These are phyloP conservation scores for Pseudomassariella vexata DNA, from an alignment of 2,329 filamentous ascomycete genomes.

Conservation along the genomic window DNA sequence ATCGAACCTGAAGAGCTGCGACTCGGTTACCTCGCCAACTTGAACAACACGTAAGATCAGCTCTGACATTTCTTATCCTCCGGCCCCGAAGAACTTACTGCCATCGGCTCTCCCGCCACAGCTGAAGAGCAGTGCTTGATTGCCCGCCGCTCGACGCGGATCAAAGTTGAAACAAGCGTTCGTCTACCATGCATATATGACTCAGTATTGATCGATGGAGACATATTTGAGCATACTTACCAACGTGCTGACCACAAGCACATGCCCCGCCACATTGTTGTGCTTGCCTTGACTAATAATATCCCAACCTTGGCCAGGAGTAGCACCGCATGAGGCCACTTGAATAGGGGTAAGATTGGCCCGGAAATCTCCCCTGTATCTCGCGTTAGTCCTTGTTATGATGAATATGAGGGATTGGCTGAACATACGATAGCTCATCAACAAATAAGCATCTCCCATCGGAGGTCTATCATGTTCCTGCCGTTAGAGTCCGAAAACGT, in stretches of 20 bases:
- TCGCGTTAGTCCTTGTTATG: no score
- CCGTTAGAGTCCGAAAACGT: constrained; percentile 4
- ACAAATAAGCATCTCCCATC: constrained; percentile 35
- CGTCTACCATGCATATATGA: constrained; percentile 28
- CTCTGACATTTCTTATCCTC: no score
- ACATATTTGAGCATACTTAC: constrained; percentile 20
- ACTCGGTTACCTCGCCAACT: constrained; percentile 43
- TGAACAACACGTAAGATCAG: constrained; percentile 6
- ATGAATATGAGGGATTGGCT: no score
- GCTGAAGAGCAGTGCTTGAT: constrained; percentile 50
- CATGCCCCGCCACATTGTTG: constrained; percentile 37
- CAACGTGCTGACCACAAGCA: constrained; percentile 49
- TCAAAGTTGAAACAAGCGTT: constrained; percentile 56
- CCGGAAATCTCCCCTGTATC: constrained; percentile 38
- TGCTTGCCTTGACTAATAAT: constrained; percentile 42
- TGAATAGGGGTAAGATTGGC: constrained; percentile 38
- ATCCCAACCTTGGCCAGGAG: constrained; percentile 35
- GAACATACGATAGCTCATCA: constrained; percentile 35
- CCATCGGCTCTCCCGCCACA: constrained; percentile 54
- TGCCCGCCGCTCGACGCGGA: constrained; percentile 40
- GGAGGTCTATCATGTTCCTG: constrained; percentile 25
- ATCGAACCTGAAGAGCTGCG: constrained; percentile 45
- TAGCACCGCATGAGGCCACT: constrained; percentile 32
- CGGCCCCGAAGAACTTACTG: constrained; percentile 21
- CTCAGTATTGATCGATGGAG: neutral